phyloP scores from a whole-genome alignment of 2,329 filamentous ascomycete species.

The Cercospora zeae-maydis region DNA sequence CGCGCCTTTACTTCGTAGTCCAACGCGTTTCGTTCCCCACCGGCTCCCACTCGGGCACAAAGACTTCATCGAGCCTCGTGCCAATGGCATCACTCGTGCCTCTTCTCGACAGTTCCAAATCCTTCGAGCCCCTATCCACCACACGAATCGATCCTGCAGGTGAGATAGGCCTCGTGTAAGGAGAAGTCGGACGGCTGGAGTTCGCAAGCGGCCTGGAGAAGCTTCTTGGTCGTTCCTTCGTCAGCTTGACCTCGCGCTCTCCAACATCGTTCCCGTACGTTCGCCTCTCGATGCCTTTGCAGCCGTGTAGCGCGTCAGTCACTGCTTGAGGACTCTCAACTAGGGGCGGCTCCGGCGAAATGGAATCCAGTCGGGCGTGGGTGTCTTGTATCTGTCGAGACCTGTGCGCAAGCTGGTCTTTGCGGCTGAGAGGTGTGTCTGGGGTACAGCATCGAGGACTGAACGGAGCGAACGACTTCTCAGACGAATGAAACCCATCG shows the following conservation, averaged over 20 bases:
- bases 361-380: constrained; percentile 5
- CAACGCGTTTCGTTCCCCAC: background rate
- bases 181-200: background rate
- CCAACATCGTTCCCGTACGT: background rate
- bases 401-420: constrained; percentile 14
- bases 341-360: constrained; percentile 5
- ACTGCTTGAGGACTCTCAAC: background rate
- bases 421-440: constrained; percentile 12
- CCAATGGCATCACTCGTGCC: constrained; percentile 2
- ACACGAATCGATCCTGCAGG: constrained; percentile 12
- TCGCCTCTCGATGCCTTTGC: background rate
- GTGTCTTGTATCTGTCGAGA: constrained; percentile 12
- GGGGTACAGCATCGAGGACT: constrained; percentile 9
- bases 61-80: constrained; percentile 7
- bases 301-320: background rate
- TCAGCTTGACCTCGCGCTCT: background rate
- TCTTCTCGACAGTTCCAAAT: background rate
- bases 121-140: constrained; percentile 4
- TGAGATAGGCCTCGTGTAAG: constrained; percentile 7
- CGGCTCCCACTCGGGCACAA: constrained; percentile 10
- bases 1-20: background rate
- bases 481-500: background rate
- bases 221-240: constrained; percentile 4
- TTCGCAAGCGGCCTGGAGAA: constrained; percentile 3
- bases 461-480: background rate